Conservation (phyloP, 495 filamentous ascomycete species). For the Oleoguttula mirabilis region DNA sequence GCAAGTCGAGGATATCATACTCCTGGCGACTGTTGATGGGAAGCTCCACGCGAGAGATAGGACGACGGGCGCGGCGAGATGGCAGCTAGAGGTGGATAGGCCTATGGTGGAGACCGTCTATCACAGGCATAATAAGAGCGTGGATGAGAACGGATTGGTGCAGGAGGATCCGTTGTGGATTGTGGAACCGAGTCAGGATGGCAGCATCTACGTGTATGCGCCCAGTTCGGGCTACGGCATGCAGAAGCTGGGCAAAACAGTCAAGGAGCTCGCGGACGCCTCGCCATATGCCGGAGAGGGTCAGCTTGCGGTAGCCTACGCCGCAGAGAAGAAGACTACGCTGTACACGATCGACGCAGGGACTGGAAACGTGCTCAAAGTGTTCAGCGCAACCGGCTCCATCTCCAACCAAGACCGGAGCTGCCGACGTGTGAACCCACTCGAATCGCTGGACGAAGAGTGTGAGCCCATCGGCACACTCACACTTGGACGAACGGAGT, state of each 20-base stretch:
- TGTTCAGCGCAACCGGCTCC: slow-evolving; percentile 48
- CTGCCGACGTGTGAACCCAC: slow-evolving; percentile 47
- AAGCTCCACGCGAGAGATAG: slow-evolving; percentile 86
- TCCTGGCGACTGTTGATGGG: slow-evolving; percentile 98
- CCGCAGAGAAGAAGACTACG: slow-evolving; percentile 66
- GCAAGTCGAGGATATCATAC: slow-evolving; percentile 99
- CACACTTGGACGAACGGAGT: slow-evolving; percentile 73
- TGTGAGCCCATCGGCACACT: slow-evolving; percentile 63
- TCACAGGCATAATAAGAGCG: slow-evolving; percentile 57
- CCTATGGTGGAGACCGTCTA: slow-evolving; percentile 87
- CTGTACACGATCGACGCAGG: slow-evolving; percentile 74
- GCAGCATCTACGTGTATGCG: slow-evolving; percentile 77
- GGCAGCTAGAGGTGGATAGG: slow-evolving; percentile 69
- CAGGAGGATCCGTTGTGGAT: slow-evolving; percentile 91
- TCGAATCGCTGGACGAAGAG: slow-evolving; percentile 49
- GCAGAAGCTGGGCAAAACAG: slow-evolving; percentile 55
- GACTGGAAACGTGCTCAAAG: slow-evolving; percentile 59
- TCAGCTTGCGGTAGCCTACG: slow-evolving; percentile 63
- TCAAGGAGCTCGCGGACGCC: slow-evolving; percentile 65
- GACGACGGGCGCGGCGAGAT: slow-evolving; percentile 67
- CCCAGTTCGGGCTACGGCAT: slow-evolving; percentile 48
- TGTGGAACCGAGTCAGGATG: slow-evolving; percentile 82
- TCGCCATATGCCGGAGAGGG: slow-evolving; percentile 50
- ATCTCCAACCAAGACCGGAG: slow-evolving; percentile 39
- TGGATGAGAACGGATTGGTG: slow-evolving; percentile 37